These are phyloP conservation scores for Apiospora malaysiana DNA, from an alignment of 2,329 filamentous ascomycete species.

Conservation along the genomic window DNA sequence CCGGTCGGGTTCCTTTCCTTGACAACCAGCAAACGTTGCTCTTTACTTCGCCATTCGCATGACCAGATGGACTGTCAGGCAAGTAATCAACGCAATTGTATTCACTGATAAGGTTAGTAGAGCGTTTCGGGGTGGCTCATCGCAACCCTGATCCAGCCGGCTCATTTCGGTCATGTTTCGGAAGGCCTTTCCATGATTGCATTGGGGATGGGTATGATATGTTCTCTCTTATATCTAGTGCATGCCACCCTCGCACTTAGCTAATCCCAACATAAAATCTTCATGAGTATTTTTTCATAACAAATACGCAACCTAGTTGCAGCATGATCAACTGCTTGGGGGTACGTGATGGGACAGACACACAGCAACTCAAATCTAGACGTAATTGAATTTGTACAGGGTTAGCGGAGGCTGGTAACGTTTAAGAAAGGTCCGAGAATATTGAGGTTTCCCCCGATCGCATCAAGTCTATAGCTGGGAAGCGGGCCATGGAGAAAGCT, in stretches of 20 bases:
- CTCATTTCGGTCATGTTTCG: background rate
- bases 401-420: conserved; percentile 35
- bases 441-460: conserved; percentile 26
- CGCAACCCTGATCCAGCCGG: background rate
- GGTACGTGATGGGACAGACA: background rate
- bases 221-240: background rate
- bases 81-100: background rate
- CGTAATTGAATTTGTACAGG: conserved; percentile 40
- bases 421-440: conserved; percentile 33
- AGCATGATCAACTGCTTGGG: background rate
- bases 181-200: background rate
- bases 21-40: background rate
- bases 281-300: background rate
- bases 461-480: conserved; percentile 37
- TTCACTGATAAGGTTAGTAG: background rate
- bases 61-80: background rate
- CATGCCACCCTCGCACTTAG: background rate
- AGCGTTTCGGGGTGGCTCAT: background rate
- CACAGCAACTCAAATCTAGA: conserved; percentile 27
- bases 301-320: background rate
- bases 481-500: conserved; percentile 2
- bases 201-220: background rate
- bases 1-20: no score
- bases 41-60: background rate
- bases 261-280: background rate